These are phyloP conservation scores for Haplosporangium sp. DNA, from an alignment of 371 early-diverging fungal species.

Conservation along the genomic window DNA sequence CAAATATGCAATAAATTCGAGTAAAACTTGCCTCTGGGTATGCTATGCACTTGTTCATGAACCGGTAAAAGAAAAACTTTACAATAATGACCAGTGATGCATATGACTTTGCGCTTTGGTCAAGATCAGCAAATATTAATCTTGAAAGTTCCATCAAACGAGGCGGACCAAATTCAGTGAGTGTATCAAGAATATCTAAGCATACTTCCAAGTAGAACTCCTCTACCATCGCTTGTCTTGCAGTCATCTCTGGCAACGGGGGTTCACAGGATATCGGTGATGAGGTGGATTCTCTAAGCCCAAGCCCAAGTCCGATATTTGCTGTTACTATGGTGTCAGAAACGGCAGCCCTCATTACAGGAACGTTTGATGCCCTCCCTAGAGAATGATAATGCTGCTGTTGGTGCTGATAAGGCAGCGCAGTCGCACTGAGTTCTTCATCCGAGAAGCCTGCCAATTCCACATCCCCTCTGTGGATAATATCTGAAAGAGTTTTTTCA, in stretches of 20 bases:
- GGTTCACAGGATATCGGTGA: neutral
- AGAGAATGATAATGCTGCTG: conserved; percentile 15
- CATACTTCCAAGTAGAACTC: conserved; percentile 56
- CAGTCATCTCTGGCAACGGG: conserved; percentile 18
- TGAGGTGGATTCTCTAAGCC: neutral
- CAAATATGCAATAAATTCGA: neutral
- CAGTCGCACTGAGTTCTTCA: conserved; percentile 47
- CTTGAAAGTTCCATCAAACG: conserved; percentile 51
- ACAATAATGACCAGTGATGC: conserved; percentile 56
- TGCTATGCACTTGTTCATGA: conserved; percentile 59
- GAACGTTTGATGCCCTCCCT: conserved; percentile 30
- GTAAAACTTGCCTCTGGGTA: conserved; percentile 56
- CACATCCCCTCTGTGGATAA: conserved; percentile 52
- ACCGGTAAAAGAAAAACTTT: conserved; percentile 60
- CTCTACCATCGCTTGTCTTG: conserved; percentile 44
- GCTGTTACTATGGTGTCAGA: neutral
- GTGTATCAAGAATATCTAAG: conserved; percentile 47
- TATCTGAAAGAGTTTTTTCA: conserved; percentile 47
- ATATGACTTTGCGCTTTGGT: conserved; percentile 47
- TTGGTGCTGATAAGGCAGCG: conserved; percentile 14
- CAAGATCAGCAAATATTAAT: conserved; percentile 43
- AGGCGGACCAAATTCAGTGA: conserved; percentile 56
- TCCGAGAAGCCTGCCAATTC: conserved; percentile 41
- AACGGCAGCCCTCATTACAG: conserved; percentile 21
- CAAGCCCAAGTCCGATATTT: neutral